Evolutionary conservation across 345 rosid species (phyloP).

Genomic region (Aethionema arabicum): DNA sequence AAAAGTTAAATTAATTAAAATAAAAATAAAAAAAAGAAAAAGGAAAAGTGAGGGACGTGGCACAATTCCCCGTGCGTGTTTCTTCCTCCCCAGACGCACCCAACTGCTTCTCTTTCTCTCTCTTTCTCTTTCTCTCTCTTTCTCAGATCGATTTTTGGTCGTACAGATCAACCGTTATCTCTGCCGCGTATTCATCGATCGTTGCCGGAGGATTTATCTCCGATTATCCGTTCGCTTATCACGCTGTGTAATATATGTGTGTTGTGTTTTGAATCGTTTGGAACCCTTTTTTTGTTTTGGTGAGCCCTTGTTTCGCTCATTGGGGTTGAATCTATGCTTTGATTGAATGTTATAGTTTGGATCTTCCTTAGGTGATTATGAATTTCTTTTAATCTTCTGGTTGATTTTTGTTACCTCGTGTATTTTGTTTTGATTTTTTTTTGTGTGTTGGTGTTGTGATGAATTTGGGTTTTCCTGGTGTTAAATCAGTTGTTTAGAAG

Average conservation of each 20-base stretch:
- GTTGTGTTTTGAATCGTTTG: conserved; percentile 16
- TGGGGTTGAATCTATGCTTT: neutral
- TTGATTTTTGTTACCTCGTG: neutral
- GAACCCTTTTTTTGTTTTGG: conserved; percentile 7
- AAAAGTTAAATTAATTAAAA: too few relatives aligned
- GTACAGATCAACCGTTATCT: conserved; percentile 30
- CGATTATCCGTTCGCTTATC: too few relatives aligned
- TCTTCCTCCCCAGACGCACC: conserved; percentile 30
- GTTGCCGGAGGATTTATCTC: conserved; percentile 13
- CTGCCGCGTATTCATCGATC: conserved; percentile 19
- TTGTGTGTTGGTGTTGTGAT: neutral
- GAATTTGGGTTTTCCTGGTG: neutral
- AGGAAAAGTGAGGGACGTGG: conserved; percentile 36
- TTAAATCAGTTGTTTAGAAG: conserved; percentile 9
- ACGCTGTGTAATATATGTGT: neutral
- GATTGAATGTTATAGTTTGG: neutral
- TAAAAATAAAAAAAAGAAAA: conserved; percentile 1
- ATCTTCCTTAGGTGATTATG: neutral
- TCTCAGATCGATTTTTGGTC: conserved; percentile 29
- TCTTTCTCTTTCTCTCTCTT: conserved; percentile 6
- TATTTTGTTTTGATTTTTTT: conserved; percentile 8
- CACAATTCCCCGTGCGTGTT: conserved; percentile 61
- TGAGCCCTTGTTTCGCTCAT: conserved; percentile 22
- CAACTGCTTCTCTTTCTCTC: conserved; percentile 5
- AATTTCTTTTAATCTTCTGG: neutral